Percentiles rank a stretch among this genome's conserved stretches.
phyloP scores from a whole-genome alignment of 208 protist genomes.

The Porcisia deanei region DNA sequence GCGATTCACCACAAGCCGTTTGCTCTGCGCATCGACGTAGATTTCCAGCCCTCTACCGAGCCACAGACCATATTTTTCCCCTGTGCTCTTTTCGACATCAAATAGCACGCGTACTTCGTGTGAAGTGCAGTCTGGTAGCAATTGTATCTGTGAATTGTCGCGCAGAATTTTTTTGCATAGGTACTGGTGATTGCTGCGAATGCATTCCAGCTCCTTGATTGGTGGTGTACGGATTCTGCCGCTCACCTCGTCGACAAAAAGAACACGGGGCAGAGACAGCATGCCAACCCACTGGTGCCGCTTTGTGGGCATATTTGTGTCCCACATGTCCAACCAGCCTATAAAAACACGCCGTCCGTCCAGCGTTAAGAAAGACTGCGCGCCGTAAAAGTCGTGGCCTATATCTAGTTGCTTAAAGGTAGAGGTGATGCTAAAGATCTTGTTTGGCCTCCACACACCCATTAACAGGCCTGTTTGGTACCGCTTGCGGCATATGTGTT shows the following conservation, averaged over 20 bases:
- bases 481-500: conserved; percentile 38
- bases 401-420: conserved; percentile 46
- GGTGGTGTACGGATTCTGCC: conserved; percentile 36
- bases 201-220: conserved; percentile 39
- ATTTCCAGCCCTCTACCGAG: conserved; percentile 53
- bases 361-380: conserved; percentile 36
- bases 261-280: conserved; percentile 46
- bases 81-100: conserved; percentile 37
- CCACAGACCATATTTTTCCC: conserved; percentile 67
- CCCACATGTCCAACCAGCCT: conserved; percentile 65
- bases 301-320: conserved; percentile 54
- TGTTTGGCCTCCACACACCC: conserved; percentile 45
- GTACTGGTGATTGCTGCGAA: conserved; percentile 37
- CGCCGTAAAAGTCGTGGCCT: conserved; percentile 56
- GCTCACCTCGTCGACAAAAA: conserved; percentile 38
- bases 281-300: conserved; percentile 50
- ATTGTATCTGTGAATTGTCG: conserved; percentile 31
- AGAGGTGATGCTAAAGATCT: conserved; percentile 35
- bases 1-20: conserved; percentile 46
- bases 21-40: conserved; percentile 42
- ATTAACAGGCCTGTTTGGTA: conserved; percentile 46
- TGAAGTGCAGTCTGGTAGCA: conserved; percentile 39
- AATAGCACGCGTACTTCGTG: conserved; percentile 49
- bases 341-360: conserved; percentile 49
- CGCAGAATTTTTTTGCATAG: conserved; percentile 30